Percentiles rank a stretch among this genome's conserved stretches.
These are phyloP conservation scores for Cavenderia fasciculata DNA, from an alignment of 78 protist species.

Conservation along the genomic window DNA sequence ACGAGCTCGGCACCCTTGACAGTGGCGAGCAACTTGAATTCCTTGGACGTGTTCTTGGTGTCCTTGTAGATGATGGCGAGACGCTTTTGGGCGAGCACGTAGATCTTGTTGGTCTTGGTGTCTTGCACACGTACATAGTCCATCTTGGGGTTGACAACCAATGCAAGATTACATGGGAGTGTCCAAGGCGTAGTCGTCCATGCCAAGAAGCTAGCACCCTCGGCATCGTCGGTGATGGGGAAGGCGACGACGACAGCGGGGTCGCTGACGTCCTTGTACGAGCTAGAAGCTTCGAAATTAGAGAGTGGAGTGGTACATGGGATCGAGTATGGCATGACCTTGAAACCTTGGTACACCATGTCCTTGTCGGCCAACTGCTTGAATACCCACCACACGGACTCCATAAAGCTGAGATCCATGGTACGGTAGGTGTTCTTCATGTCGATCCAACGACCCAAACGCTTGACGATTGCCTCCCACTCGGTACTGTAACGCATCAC, in stretches of 20 bases:
- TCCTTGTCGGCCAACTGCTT: slow-evolving; percentile 90
- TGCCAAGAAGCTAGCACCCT: slow-evolving; percentile 87
- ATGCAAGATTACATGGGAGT: slow-evolving; percentile 98
- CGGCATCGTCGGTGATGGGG: slow-evolving; percentile 37
- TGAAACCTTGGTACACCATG: slow-evolving; percentile 98
- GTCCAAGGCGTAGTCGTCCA: slow-evolving; percentile 99
- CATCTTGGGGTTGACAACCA: slow-evolving; percentile 93
- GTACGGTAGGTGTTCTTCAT: slow-evolving; percentile 99
- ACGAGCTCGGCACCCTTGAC: slow-evolving; percentile 82
- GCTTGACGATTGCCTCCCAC: slow-evolving; percentile 94
- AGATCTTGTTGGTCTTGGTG: slow-evolving; percentile 30
- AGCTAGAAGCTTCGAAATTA: slow-evolving; percentile 98
- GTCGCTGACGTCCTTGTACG: slow-evolving; percentile 96
- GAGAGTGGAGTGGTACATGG: slow-evolving; percentile 98
- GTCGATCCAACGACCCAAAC: slow-evolving; percentile 99
- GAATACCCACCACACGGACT: slow-evolving; percentile 99
- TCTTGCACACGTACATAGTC: slow-evolving; percentile 93
- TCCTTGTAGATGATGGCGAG: slow-evolving; percentile 50
- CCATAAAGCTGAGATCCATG: slow-evolving; percentile 97
- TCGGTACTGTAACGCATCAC: slow-evolving; percentile 96
- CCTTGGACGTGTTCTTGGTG: slow-evolving; percentile 8
- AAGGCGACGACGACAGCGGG: slow-evolving; percentile 87
- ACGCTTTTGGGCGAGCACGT: slow-evolving; percentile 48
- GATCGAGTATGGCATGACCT: slow-evolving; percentile 99
- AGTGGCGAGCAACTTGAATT: slow-evolving; percentile 25